Base-by-base conservation (phyloP, 2,329 filamentous ascomycete species). In the Ceratocystis papillata region DNA sequence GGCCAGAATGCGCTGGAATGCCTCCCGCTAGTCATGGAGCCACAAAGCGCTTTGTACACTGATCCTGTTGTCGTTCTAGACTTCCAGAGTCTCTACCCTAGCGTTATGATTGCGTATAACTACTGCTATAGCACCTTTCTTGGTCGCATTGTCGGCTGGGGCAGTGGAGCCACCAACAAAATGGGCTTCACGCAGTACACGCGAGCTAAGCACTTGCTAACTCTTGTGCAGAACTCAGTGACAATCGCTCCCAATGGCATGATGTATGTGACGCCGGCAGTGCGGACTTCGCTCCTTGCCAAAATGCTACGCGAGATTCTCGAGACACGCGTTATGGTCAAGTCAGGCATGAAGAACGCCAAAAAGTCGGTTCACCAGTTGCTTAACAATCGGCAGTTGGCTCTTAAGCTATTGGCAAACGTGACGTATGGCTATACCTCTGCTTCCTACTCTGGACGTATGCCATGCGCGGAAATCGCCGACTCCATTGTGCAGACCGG, bases 41-140 rank as follows among this genome's bases (percentile, higher is more conserved):
- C 94, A 0, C 90, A 94, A 71, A 96, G 92, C 70, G 89, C 87
- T 5, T 96, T 99, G 73, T 99, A 99, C 75, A 90, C 80, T 66
- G 94, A 89, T 69, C 94, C 94, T 0, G 74, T 99, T 0, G 74
- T 99, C 2, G 94, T 99, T 0, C 80, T 99, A 5, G 94, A 99
- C 75, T 99, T 99, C 69, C 93, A 97, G 73, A 96, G 90, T 68
- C 77, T 99, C 61, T 99, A 99, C 70, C 94, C 94, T 0, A 96
- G 92, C 75, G 87, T 97, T 68, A 96, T 99, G 91, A 97, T 99
- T 73, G 94, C 94, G 0, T 97, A 99, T 78, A 99, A 99, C 72
- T 94, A 96, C 73, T 99, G 94, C 77, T 99, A 99, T 73, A 97
- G 94, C 0, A 99, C 94, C 0, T 99, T 92, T 71, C 80, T 97